These are phyloP conservation scores for Camelina hispida DNA, from an alignment of 345 rosid genomes.

Conservation along the genomic window DNA sequence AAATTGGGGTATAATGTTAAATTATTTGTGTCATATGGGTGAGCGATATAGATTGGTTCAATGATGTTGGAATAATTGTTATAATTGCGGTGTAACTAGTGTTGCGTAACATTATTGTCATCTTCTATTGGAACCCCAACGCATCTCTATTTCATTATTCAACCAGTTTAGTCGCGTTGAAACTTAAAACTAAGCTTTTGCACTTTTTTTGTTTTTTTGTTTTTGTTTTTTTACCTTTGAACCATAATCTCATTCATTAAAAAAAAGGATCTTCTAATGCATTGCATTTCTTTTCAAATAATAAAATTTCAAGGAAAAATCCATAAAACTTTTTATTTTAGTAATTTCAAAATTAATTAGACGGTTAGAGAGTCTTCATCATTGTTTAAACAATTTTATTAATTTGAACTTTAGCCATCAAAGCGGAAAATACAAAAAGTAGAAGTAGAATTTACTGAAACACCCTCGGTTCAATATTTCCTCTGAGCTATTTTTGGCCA, in stretches of 20 bases:
- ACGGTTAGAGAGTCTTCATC: conserved; percentile 23
- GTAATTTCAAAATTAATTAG: neutral
- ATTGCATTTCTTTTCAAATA: no score
- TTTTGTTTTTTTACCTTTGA: neutral
- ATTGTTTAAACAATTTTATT: neutral
- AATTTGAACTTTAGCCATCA: conserved; percentile 15
- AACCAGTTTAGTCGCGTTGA: conserved; percentile 10
- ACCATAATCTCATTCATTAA: neutral
- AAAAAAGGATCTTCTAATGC: neutral
- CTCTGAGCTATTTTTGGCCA: neutral
- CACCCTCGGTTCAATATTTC: conserved; percentile 7
- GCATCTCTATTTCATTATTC: conserved; percentile 1
- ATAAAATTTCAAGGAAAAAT: neutral
- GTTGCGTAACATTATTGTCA: neutral
- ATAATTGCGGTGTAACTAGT: neutral
- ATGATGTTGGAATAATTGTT: conserved; percentile 9
- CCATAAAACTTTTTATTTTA: neutral
- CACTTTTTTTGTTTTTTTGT: no score
- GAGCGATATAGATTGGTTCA: neutral
- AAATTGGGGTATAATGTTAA: neutral
- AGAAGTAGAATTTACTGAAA: neutral
- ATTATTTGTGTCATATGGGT: neutral
- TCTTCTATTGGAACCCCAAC: neutral
- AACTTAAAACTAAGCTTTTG: conserved; percentile 5
- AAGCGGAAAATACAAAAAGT: conserved; percentile 8